A percentile compares a stretch with the other conserved stretches of the same genome.
Evolutionary conservation across 2,329 filamentous ascomycete genomes (phyloP).

Genomic region (Penicillium sp.): DNA sequence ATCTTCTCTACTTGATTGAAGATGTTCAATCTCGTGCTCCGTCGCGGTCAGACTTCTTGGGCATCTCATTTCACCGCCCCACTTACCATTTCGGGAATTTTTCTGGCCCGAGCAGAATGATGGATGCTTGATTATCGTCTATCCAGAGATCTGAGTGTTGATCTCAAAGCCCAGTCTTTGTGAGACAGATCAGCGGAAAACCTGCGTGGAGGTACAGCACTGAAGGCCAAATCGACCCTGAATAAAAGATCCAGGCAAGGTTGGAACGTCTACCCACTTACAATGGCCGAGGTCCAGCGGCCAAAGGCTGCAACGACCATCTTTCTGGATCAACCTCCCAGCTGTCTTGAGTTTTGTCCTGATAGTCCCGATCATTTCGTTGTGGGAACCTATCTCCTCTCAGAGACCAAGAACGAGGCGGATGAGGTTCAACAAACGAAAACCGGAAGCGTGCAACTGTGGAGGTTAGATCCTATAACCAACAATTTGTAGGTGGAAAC

Average conservation of each 20-base stretch:
- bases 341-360: conserved; percentile 50
- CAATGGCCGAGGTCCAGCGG: conserved; percentile 26
- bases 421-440: conserved; percentile 59
- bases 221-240: background rate
- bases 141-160: background rate
- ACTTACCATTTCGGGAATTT: background rate
- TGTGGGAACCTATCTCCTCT: conserved; percentile 81
- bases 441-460: conserved; percentile 74
- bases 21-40: too few relatives aligned
- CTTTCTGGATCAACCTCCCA: conserved; percentile 49
- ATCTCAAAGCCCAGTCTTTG: background rate
- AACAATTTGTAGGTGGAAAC: conserved; percentile 33
- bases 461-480: conserved; percentile 52
- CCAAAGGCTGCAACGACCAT: conserved; percentile 40
- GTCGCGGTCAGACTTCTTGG: too few relatives aligned
- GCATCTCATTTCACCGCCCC: background rate
- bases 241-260: background rate
- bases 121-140: background rate
- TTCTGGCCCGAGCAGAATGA: background rate
- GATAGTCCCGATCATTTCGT: conserved; percentile 66
- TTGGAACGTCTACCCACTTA: background rate
- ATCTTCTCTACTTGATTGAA: too few relatives aligned
- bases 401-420: conserved; percentile 36
- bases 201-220: background rate
- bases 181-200: background rate